Evolutionary conservation across 2,329 filamentous ascomycete genomes (phyloP).

Genomic region (Aspergillus sp.): DNA sequence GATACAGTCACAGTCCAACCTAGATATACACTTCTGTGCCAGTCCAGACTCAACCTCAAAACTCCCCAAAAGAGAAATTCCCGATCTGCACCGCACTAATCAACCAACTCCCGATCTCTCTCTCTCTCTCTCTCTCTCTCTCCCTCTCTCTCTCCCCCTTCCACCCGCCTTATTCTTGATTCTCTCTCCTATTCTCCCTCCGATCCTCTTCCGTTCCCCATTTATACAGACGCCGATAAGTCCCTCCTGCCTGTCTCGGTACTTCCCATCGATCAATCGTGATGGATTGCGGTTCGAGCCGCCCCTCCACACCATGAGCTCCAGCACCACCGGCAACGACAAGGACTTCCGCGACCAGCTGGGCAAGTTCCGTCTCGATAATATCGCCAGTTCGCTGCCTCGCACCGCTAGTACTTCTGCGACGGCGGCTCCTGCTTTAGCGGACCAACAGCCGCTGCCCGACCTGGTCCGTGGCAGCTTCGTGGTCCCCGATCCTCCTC

Average conservation of each 20-base stretch:
- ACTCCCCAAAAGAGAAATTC: too few species aligned
- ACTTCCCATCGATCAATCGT: constrained; percentile 3
- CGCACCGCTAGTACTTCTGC: background rate
- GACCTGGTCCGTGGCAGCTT: background rate
- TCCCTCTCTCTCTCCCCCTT: too few species aligned
- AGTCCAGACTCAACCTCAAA: too few species aligned
- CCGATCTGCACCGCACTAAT: too few species aligned
- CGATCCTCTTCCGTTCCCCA: too few species aligned
- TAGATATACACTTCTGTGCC: too few species aligned
- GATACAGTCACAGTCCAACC: too few species aligned
- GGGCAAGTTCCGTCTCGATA: constrained; percentile 26
- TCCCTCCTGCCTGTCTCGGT: background rate
- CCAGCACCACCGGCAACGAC: constrained; percentile 15
- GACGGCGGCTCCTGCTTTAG: background rate
- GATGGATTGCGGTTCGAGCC: constrained; percentile 26
- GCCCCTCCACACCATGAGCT: constrained; percentile 8
- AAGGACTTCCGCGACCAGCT: constrained; percentile 28
- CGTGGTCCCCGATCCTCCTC: background rate
- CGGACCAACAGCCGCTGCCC: constrained; percentile 1
- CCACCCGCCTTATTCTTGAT: too few species aligned
- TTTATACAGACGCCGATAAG: background rate
- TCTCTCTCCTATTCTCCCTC: too few species aligned
- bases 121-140: too few species aligned
- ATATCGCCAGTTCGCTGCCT: constrained; percentile 6
- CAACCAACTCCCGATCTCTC: too few species aligned